A percentile compares a stretch with the other conserved stretches of the same genome.
Conservation (phyloP, 163 green algal genomes). For the Botryococcus braunii region DNA sequence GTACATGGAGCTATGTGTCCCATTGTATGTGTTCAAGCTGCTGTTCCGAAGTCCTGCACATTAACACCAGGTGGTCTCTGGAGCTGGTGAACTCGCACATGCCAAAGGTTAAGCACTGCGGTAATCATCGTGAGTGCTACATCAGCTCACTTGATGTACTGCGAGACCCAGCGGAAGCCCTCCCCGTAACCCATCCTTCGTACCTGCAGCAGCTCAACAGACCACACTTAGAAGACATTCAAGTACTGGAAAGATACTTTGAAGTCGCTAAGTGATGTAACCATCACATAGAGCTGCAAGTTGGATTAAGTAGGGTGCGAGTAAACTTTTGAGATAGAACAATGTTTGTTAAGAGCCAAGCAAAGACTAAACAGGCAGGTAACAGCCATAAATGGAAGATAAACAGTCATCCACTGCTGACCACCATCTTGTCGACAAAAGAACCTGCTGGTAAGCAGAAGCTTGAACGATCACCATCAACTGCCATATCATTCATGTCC, state of each 20-base stretch:
- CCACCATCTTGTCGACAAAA: no score
- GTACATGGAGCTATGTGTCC: no score
- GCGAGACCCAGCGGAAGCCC: slow-evolving; percentile 94
- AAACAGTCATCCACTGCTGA: no score
- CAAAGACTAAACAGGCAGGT: background rate
- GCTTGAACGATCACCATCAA: no score
- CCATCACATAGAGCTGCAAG: background rate
- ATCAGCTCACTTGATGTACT: slow-evolving; percentile 98
- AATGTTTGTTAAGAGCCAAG: background rate
- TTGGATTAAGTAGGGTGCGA: no score
- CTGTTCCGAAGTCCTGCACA: no score
- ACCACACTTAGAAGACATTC: background rate
- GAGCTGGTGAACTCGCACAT: no score
- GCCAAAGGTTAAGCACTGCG: no score
- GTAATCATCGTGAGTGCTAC: no score
- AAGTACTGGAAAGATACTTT: background rate
- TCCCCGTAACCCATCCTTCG: slow-evolving; percentile 93
- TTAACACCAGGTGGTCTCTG: no score
- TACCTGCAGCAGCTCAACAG: slow-evolving; percentile 39
- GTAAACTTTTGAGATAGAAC: background rate
- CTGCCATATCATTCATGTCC: background rate
- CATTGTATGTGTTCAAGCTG: no score
- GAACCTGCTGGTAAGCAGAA: no score
- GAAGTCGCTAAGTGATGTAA: background rate
- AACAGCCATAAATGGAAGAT: background rate